phyloP scores from a whole-genome alignment of 2,329 filamentous ascomycete genomes.

The Gaeumannomyces tritici region DNA sequence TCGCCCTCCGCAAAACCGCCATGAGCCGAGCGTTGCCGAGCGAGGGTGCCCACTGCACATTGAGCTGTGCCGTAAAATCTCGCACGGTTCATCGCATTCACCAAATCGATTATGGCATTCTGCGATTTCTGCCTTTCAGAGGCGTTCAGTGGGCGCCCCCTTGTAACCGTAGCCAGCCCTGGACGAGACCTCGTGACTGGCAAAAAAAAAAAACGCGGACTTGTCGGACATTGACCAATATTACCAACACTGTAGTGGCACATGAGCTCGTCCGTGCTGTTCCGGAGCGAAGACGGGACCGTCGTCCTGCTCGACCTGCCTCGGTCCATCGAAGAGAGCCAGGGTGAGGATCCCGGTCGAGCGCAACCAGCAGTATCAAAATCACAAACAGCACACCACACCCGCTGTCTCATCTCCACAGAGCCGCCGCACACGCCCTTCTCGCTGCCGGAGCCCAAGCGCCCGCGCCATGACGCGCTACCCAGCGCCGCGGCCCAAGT shows the following conservation, averaged over 20 bases:
- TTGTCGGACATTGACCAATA: background rate
- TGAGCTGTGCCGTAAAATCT: background rate
- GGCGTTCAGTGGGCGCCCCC: too few relatives aligned
- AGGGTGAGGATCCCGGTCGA: slow-evolving; percentile 26
- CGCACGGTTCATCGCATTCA: background rate
- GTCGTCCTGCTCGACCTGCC: slow-evolving; percentile 60
- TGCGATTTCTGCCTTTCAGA: background rate
- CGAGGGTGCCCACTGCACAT: too few relatives aligned
- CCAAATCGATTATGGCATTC: too few relatives aligned
- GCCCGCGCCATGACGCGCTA: slow-evolving; percentile 13
- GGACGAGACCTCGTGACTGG: background rate
- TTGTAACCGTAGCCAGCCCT: too few relatives aligned
- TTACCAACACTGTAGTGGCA: background rate
- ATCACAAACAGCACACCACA: background rate
- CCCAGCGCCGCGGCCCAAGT: slow-evolving; percentile 31
- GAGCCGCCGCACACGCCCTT: slow-evolving; percentile 33
- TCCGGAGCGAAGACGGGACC: slow-evolving; percentile 36
- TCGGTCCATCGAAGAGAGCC: slow-evolving; percentile 56
- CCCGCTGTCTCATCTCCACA: slow-evolving; percentile 31
- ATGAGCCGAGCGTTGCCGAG: background rate
- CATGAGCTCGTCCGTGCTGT: slow-evolving; percentile 24
- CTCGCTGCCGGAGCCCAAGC: slow-evolving; percentile 40
- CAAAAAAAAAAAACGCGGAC: background rate
- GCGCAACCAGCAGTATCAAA: background rate
- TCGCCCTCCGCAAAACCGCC: background rate